Base-by-base conservation (phyloP, 2,329 filamentous ascomycete species). In the Curvularia sp. region DNA sequence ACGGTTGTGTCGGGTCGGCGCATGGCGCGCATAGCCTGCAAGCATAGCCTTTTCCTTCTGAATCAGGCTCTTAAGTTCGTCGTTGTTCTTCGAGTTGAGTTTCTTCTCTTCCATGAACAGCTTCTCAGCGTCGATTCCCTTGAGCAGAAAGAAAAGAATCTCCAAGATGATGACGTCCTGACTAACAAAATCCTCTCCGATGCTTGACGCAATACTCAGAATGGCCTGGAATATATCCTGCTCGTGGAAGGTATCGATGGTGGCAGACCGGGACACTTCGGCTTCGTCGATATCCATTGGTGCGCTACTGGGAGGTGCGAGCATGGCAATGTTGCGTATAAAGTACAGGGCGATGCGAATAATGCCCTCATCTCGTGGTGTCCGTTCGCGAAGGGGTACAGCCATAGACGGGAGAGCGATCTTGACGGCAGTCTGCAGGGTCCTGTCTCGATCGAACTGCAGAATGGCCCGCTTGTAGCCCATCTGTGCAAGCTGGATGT, bases 81-180 rank as follows among this genome's bases (percentile, higher is more conserved):
- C 83, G 0, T 87, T 87, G 59, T 90, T 89, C 36, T 87, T 86
- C 52, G 84, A 87, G 60, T 83, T 86, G 48, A 91, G 80, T 73
- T 94, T 87, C 62, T 86, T 82, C 53, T 95, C 88, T 63, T 90
- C 86, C 85, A 96, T 89, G 74, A 97, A 98, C 2, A 99, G 80
- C 73, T 92, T 92, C 59, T 89, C 86, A 2, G 90, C 84, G 74
- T 97, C 89, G 13, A 98, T 88, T 19, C 93, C 91, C 76, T 98
- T 98, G 57, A 98, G 85, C 1, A 99, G 77, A 68, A 98, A 92
- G 77, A 97, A 99, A 27, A 99, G 79, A 38, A 94, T 91, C 74
- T 99, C 95, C 79, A 99, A 86, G 21, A 97, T 78, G n/a, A 93
- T 84, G 1, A 94, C 88, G 72, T 98, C 94, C 67, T 98, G 92